A percentile compares a stretch with the other conserved stretches of the same genome.
Conservation (phyloP, 305 asterid species). For the Fraxinus angustifolia region DNA sequence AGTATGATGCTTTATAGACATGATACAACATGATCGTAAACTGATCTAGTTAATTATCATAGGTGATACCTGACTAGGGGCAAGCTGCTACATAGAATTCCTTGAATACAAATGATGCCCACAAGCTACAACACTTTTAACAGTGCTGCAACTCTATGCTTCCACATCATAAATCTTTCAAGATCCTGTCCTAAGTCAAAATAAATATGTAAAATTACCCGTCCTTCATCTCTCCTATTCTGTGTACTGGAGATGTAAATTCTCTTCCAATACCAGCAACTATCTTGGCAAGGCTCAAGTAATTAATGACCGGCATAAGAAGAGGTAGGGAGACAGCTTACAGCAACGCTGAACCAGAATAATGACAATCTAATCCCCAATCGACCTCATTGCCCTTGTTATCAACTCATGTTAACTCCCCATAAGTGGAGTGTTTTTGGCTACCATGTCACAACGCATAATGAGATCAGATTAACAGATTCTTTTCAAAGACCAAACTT, state of each 20-base stretch:
- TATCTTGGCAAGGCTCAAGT: background rate
- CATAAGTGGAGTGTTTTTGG: background rate
- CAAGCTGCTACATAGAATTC: background rate
- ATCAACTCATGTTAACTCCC: background rate
- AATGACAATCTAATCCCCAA: conserved; percentile 5
- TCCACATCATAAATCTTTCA: background rate
- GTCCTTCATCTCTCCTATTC: background rate
- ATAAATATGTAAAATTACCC: background rate
- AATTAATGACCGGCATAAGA: background rate
- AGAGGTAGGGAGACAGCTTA: background rate
- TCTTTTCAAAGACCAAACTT: background rate
- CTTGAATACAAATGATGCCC: background rate
- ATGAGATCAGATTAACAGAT: background rate
- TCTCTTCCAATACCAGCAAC: background rate
- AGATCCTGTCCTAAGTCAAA: background rate
- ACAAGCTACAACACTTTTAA: background rate
- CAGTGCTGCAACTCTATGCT: background rate
- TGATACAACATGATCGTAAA: conserved; percentile 11
- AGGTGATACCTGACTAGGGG: background rate
- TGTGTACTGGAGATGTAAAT: background rate
- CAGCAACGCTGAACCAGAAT: background rate
- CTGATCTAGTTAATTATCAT: conserved; percentile 2
- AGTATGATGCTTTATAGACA: conserved; percentile 9
- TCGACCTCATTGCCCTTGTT: background rate
- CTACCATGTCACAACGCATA: background rate